phyloP scores from a whole-genome alignment of 2,329 filamentous ascomycete genomes.

The Tympanopsis confertula region DNA sequence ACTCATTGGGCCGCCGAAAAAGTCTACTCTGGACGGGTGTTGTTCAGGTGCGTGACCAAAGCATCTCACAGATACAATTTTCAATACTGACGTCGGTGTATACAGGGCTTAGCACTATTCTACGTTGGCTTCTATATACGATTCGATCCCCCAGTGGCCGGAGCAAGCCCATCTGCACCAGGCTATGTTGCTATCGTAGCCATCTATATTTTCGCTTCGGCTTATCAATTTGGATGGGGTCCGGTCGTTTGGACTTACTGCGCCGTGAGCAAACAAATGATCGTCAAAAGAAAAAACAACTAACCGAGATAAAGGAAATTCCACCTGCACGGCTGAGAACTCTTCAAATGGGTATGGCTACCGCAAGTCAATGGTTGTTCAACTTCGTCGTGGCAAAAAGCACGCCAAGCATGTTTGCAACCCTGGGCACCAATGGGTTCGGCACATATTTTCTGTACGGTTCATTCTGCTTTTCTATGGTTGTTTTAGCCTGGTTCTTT shows the following conservation, averaged over 20 bases:
- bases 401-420: conserved; percentile 51
- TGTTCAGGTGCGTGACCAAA: too few relatives aligned
- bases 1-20: conserved; percentile 66
- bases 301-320: conserved; percentile 54
- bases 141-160: conserved; percentile 36
- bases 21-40: too few relatives aligned
- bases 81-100: too few relatives aligned
- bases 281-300: too few relatives aligned
- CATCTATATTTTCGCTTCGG: conserved; percentile 55
- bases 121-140: conserved; percentile 57
- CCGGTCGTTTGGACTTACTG: conserved; percentile 47
- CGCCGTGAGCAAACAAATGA: too few relatives aligned
- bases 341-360: conserved; percentile 52
- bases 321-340: conserved; percentile 49
- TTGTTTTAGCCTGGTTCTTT: conserved; percentile 51
- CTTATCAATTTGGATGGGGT: conserved; percentile 54
- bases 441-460: conserved; percentile 55
- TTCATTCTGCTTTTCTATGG: conserved; percentile 51
- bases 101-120: conserved; percentile 50
- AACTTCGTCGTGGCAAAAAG: conserved; percentile 57
- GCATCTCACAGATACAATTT: too few relatives aligned
- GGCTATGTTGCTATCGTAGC: conserved; percentile 55
- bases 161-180: conserved; percentile 37
- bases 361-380: conserved; percentile 58
- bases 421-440: conserved; percentile 19